Percentiles rank a stretch among this genome's conserved stretches.
phyloP scores from a whole-genome alignment of 805 yeast species.

The Cyberlindnera mrakii region DNA sequence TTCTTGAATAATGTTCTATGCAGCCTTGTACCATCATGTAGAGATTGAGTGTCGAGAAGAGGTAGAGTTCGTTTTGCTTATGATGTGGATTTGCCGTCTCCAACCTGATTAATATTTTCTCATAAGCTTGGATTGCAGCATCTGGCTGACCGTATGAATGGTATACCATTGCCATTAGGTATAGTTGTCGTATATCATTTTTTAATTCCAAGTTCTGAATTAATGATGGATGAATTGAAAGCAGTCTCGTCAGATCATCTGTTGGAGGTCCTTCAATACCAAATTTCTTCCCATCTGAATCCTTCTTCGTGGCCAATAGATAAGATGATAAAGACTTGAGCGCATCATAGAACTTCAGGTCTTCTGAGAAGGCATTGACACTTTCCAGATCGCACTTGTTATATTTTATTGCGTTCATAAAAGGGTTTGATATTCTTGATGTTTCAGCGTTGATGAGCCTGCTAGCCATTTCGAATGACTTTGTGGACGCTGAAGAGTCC shows the following conservation, averaged over 20 bases:
- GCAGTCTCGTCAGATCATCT: background rate
- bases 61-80: conserved; percentile 12
- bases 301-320: background rate
- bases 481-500: too few relatives aligned
- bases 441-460: too few relatives aligned
- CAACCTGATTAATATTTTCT: conserved; percentile 1
- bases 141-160: conserved; percentile 14
- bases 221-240: background rate
- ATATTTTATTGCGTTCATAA: background rate
- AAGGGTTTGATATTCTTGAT: too few relatives aligned
- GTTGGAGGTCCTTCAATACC: conserved; percentile 1
- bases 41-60: conserved; percentile 10
- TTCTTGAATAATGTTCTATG: conserved; percentile 7
- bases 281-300: background rate
- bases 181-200: background rate
- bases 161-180: conserved; percentile 7
- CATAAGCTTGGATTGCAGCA: conserved; percentile 10
- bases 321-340: background rate
- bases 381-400: background rate
- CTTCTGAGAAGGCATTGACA: background rate
- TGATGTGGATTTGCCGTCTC: conserved; percentile 3
- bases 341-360: background rate
- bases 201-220: background rate
- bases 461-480: too few relatives aligned
- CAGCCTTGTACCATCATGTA: conserved; percentile 12